Percentiles rank a stretch among this genome's conserved stretches.
Conservation (phyloP, 148 eudicot species). For the Rhododendron kiyosumense region DNA sequence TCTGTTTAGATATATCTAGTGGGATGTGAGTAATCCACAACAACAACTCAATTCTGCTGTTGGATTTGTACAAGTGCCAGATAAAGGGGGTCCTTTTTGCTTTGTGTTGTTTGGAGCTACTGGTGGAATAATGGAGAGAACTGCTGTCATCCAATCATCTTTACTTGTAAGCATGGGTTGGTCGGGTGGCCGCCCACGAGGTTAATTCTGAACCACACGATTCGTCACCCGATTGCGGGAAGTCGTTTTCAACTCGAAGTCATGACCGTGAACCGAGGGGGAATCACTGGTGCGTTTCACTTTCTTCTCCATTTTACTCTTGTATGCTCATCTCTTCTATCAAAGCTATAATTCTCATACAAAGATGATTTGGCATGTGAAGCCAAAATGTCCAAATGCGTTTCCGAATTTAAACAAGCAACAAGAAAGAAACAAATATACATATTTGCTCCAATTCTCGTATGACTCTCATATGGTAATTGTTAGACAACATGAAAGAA, state of each 20-base stretch:
- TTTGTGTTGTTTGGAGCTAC: background rate
- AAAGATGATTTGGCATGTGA: background rate
- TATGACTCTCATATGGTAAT: no score
- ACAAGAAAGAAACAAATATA: background rate
- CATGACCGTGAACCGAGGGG: conserved; percentile 8
- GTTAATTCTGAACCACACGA: background rate
- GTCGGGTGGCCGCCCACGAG: conserved; percentile 1
- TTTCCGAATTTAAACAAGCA: background rate
- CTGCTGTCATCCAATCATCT: background rate
- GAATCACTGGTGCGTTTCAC: conserved; percentile 22
- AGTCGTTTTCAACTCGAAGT: conserved; percentile 21
- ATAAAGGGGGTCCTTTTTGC: background rate
- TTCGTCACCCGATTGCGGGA: conserved; percentile 1
- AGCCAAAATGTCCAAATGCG: background rate
- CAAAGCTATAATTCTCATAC: background rate
- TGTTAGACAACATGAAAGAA: background rate
- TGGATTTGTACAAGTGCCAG: background rate
- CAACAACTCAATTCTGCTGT: background rate
- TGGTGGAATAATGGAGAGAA: background rate
- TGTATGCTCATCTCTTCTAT: background rate
- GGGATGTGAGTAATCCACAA: background rate
- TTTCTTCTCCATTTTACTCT: background rate
- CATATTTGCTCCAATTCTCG: background rate
- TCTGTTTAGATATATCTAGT: background rate
- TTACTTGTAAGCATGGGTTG: background rate